These are phyloP conservation scores for Astragalus glycyphyllos DNA, from an alignment of 306 rosid species.

Conservation along the genomic window DNA sequence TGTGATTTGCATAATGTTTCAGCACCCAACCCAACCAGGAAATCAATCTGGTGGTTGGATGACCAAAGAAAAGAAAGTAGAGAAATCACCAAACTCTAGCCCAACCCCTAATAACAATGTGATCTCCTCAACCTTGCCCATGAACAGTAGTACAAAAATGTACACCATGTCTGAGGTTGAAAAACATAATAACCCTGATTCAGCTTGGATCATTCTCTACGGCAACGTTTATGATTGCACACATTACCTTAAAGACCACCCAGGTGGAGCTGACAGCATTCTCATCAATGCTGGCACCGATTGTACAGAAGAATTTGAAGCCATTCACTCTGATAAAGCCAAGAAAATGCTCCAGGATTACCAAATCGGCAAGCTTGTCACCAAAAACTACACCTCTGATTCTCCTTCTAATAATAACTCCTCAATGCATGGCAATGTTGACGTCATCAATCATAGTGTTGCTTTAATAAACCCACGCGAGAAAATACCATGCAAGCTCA, in stretches of 20 bases:
- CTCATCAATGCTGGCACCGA: constrained; percentile 88
- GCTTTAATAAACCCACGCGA: constrained; percentile 66
- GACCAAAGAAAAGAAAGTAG: constrained; percentile 61
- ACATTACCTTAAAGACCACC: constrained; percentile 76
- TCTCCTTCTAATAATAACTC: constrained; percentile 60
- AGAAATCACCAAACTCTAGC: constrained; percentile 47
- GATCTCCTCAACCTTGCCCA: constrained; percentile 56
- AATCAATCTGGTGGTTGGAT: constrained; percentile 93
- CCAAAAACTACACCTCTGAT: constrained; percentile 53
- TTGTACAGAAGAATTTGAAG: constrained; percentile 89
- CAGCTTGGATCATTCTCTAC: constrained; percentile 80
- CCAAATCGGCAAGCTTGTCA: constrained; percentile 67
- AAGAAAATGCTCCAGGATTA: constrained; percentile 70
- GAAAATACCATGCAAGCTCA: constrained; percentile 70
- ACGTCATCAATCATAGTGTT: constrained; percentile 38
- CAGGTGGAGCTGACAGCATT: constrained; percentile 90
- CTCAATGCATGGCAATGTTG: constrained; percentile 44
- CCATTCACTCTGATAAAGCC: constrained; percentile 90
- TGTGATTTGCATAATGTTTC: constrained; percentile 75
- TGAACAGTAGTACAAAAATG: constrained; percentile 56
- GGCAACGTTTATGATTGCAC: constrained; percentile 82
- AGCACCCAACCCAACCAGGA: constrained; percentile 85
- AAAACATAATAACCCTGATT: constrained; percentile 57
- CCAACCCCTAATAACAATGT: constrained; percentile 57
- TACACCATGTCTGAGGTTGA: constrained; percentile 66